These are phyloP conservation scores for Stephanodiscus minutulus DNA, from an alignment of 108 stramenopile genomes.

Conservation along the genomic window DNA sequence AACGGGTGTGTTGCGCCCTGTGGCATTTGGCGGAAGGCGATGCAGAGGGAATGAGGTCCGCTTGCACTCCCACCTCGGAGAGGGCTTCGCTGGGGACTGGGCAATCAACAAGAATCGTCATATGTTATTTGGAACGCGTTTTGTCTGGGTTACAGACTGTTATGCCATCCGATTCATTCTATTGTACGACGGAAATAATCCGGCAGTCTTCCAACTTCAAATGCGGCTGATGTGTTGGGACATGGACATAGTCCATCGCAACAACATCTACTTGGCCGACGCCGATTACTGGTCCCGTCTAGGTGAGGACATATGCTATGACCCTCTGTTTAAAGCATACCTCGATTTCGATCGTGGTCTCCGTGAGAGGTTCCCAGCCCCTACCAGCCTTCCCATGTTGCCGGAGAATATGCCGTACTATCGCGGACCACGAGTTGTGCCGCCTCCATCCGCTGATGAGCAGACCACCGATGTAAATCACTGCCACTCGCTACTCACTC, in stretches of 20 bases:
- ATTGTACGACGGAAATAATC: not conserved
- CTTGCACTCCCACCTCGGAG: too few relatives aligned
- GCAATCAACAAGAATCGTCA: not conserved
- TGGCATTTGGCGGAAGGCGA: constrained; percentile 13
- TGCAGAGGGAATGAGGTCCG: constrained; percentile 2
- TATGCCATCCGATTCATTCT: not conserved
- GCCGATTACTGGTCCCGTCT: constrained; percentile 2
- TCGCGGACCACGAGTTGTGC: too few relatives aligned
- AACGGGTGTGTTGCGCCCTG: constrained; percentile 9
- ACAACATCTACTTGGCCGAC: not conserved
- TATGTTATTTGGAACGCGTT: not conserved
- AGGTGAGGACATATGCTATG: not conserved
- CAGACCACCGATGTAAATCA: too few relatives aligned
- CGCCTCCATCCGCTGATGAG: too few relatives aligned
- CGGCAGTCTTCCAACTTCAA: not conserved
- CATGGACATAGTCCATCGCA: not conserved
- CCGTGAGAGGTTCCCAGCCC: not conserved
- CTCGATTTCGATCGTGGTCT: not conserved
- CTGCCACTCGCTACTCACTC: too few relatives aligned
- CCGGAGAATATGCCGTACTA: too few relatives aligned
- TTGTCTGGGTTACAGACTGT: too few relatives aligned
- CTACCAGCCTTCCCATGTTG: constrained; percentile 1
- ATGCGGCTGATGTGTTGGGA: constrained; percentile 3
- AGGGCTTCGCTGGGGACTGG: constrained; percentile 1
- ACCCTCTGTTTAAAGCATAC: not conserved